Base-by-base conservation (phyloP, 2,329 filamentous ascomycete genomes). In the Ophiostoma quercus region DNA sequence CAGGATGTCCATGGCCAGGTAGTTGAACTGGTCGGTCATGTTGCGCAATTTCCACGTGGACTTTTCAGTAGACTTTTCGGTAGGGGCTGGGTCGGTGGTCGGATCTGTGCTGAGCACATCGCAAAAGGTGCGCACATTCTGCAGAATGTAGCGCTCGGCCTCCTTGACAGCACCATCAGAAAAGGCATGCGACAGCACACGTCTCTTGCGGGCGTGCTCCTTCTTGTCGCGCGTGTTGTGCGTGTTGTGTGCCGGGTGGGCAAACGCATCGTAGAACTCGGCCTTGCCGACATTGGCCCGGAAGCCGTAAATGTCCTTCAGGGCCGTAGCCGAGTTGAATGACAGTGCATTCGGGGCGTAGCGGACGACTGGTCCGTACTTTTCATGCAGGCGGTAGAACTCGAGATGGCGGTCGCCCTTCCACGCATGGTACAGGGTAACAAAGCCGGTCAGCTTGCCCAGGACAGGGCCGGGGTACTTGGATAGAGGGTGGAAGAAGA, bases 321-420 rank as follows among this genome's bases (percentile, higher is more conserved):
- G 81, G 0, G 90, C 89, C 8, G 84, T 84, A 72, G 85, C 85
- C 69, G 87, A 89, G 82, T 95, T 94, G 80, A 96, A 87, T 0
- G 89, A 92, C 60, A 96, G 80, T 71, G 86, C 87, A 78, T 92
- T 92, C 63, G 92, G 92, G 0, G 90, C 90, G 73, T 90, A 91
- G 37, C 92, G 90, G n/a, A 94, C 90, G 67, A 88, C 78, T n/a
- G 82, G 80, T 74, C 87, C 91, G 75, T 96, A 93, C 76, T 84
- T 84, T 74, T 88, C 81, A 77, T 96, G 92, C 74, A 89, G 82
- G 39, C 84, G 82, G 81, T 88, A 88, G 75, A 92, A 88, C 75
- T 90, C 87, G 22, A 94, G 83, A 76, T 94, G 91, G 1, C 90
- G 85, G 74, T 91, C 88, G 68, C 91, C 91, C 75, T 87, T 89